Percentiles rank a stretch among this genome's conserved stretches.
These are phyloP conservation scores for Psilocybe mexicana DNA, from an alignment of 1,284 basidiomycete species.

Conservation along the genomic window DNA sequence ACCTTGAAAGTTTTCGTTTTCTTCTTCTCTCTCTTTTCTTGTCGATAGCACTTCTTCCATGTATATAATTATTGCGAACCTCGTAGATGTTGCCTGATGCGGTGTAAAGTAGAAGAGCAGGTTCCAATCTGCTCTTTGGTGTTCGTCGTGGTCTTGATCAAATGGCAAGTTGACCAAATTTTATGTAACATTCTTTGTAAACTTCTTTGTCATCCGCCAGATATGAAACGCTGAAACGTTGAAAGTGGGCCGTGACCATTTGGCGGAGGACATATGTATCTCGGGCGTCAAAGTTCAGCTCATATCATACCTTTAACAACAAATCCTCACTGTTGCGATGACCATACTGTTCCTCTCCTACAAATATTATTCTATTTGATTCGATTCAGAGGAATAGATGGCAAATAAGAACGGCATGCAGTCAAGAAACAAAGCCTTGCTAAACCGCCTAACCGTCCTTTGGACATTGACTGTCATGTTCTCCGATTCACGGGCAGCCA, in stretches of 20 bases:
- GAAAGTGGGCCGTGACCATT: neutral
- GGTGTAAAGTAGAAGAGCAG: conserved; percentile 4
- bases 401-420: too few relatives aligned
- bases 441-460: too few relatives aligned
- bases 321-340: too few relatives aligned
- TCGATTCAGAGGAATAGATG: too few relatives aligned
- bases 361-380: too few relatives aligned
- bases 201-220: conserved; percentile 25
- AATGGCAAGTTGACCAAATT: conserved; percentile 15
- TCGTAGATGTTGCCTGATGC: conserved; percentile 9
- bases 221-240: neutral
- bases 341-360: too few relatives aligned
- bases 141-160: conserved; percentile 24
- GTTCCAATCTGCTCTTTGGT: conserved; percentile 5
- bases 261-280: neutral
- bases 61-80: conserved; percentile 16
- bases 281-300: too few relatives aligned
- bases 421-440: too few relatives aligned
- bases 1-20: neutral
- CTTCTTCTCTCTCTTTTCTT: conserved; percentile 5
- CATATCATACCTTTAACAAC: too few relatives aligned
- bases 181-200: conserved; percentile 31
- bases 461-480: neutral
- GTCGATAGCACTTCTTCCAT: conserved; percentile 15
- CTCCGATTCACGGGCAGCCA: too few relatives aligned